Conservation (phyloP, 73 alveolate species). For the Halteria grandinella region DNA sequence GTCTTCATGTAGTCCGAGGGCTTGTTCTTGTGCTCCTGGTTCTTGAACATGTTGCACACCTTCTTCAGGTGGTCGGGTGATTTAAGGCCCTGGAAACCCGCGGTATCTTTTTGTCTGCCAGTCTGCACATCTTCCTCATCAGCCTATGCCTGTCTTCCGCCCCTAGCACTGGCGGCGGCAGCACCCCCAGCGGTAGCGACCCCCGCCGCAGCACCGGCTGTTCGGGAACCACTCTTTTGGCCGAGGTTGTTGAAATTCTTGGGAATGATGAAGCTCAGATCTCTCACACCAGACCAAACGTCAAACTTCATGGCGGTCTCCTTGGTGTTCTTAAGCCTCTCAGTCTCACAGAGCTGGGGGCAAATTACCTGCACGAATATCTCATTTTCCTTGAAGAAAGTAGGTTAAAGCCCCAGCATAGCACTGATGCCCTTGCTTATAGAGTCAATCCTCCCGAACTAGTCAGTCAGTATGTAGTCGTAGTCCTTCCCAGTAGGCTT, state of each 20-base stretch:
- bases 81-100: constrained; percentile 36
- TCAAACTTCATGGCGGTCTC: constrained; percentile 55
- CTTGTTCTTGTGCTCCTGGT: constrained; percentile 26
- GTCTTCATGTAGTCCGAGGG: constrained; percentile 46
- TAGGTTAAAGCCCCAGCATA: constrained; percentile 45
- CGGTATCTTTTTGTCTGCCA: constrained; percentile 1
- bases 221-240: constrained; percentile 43
- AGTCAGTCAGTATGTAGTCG: constrained; percentile 49
- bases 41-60: constrained; percentile 57
- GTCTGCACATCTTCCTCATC: constrained; percentile 12
- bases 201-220: too few species aligned
- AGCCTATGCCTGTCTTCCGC: not conserved
- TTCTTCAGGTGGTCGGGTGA: constrained; percentile 51
- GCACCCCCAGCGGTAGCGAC: constrained; percentile 20
- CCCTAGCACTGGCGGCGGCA: not conserved
- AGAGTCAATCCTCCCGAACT: constrained; percentile 57
- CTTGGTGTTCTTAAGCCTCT: constrained; percentile 34
- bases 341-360: constrained; percentile 56
- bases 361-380: constrained; percentile 40
- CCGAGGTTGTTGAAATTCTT: constrained; percentile 40
- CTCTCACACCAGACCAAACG: constrained; percentile 48
- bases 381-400: constrained; percentile 57
- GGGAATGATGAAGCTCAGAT: constrained; percentile 51
- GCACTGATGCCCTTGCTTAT: constrained; percentile 48
- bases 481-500: constrained; percentile 49